Conservation (phyloP, 1,139 yeast genomes). For the Taphrina pruni region DNA sequence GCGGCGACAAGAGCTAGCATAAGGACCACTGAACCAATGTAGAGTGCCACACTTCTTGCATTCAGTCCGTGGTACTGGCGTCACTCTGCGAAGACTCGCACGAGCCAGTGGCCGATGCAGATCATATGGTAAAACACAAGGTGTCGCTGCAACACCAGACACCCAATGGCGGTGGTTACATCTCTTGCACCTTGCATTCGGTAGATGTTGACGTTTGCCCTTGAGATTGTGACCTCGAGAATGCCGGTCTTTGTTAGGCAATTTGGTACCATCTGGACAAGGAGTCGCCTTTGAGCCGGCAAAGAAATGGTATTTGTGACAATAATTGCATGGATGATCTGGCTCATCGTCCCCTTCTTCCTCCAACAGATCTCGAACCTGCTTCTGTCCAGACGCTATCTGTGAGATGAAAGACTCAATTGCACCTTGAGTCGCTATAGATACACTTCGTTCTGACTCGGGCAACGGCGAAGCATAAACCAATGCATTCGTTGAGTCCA, state of each 20-base stretch:
- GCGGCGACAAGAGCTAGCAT: constrained; percentile 8
- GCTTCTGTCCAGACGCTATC: constrained; percentile 5
- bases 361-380: not conserved
- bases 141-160: constrained; percentile 7
- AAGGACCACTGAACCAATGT: constrained; percentile 21
- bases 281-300: constrained; percentile 25
- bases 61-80: not conserved
- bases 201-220: constrained; percentile 4
- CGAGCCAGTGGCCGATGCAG: not conserved
- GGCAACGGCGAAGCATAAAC: constrained; percentile 16
- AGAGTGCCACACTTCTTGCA: constrained; percentile 3
- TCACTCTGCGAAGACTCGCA: not conserved
- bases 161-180: constrained; percentile 17
- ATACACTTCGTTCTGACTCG: constrained; percentile 3
- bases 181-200: constrained; percentile 3
- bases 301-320: constrained; percentile 17
- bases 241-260: not conserved
- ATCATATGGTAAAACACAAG: not conserved
- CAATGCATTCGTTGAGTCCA: not conserved
- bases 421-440: not conserved
- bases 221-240: constrained; percentile 1
- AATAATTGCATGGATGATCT: constrained; percentile 28
- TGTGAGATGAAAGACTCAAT: constrained; percentile 7
- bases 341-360: constrained; percentile 10
- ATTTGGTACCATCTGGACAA: constrained; percentile 10